Percentiles rank a stretch among this genome's conserved stretches.
phyloP scores from a whole-genome alignment of 2,329 filamentous ascomycete species.

The Colletotrichum destructivum region DNA sequence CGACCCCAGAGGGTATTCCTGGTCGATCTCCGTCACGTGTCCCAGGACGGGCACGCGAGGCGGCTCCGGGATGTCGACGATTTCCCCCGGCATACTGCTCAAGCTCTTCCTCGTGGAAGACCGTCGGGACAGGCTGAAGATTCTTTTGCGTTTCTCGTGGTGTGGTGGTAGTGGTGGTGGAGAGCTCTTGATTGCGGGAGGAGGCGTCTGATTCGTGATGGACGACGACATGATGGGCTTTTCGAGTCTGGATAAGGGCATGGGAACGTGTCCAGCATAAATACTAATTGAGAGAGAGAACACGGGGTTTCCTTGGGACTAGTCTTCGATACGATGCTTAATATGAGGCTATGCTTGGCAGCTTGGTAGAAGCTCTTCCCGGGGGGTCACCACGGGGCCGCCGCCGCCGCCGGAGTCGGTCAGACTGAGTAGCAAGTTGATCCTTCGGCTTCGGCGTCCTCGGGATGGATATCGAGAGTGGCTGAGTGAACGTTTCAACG shows the following conservation, averaged over 20 bases:
- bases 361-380: no score
- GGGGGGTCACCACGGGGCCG: no score
- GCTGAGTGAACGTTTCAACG: neutral
- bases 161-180: no score
- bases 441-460: slow-evolving; percentile 2
- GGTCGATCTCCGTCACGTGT: slow-evolving; percentile 75
- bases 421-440: neutral
- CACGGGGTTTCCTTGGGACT: no score
- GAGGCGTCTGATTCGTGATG: neutral
- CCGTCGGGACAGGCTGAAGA: slow-evolving; percentile 27
- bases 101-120: slow-evolving; percentile 13
- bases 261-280: neutral
- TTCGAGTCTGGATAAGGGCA: no score
- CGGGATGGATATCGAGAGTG: neutral
- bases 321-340: neutral
- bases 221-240: slow-evolving; percentile 18
- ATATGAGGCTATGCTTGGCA: neutral
- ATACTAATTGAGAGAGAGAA: neutral
- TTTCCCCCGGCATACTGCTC: slow-evolving; percentile 47
- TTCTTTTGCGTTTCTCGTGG: slow-evolving; percentile 17
- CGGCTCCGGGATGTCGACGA: slow-evolving; percentile 57
- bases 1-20: slow-evolving; percentile 68
- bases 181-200: neutral
- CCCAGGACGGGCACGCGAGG: slow-evolving; percentile 76
- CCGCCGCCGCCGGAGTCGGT: neutral